Conservation (phyloP, 192 early-diverging fungal genomes). For the Chytriomyces hyalinus region DNA sequence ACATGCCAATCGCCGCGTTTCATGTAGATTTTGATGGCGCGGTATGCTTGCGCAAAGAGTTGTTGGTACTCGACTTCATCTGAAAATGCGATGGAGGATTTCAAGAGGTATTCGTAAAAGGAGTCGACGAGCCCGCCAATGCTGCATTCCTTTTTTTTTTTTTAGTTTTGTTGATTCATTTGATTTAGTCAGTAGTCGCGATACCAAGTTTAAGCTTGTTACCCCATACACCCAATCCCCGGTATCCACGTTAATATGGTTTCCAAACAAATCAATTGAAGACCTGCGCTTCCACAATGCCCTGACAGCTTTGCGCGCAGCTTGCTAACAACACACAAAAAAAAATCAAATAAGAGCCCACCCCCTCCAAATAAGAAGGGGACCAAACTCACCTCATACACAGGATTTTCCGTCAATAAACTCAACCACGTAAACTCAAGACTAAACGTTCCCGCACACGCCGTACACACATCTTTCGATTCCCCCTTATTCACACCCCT, state of each 20-base stretch:
- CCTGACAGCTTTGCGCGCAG: constrained; percentile 58
- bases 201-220: too few species aligned
- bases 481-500: constrained; percentile 67
- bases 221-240: constrained; percentile 39
- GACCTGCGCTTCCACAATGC: constrained; percentile 77
- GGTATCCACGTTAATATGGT: constrained; percentile 48
- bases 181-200: background rate
- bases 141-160: constrained; percentile 22
- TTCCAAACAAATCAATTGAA: constrained; percentile 73
- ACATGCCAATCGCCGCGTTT: constrained; percentile 39
- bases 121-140: constrained; percentile 44
- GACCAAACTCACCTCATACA: constrained; percentile 68
- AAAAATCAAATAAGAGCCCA: background rate
- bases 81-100: constrained; percentile 28
- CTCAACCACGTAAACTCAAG: constrained; percentile 89
- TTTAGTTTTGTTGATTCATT: background rate
- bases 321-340: background rate
- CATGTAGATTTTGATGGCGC: constrained; percentile 35
- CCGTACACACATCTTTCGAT: constrained; percentile 69
- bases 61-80: constrained; percentile 41
- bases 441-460: constrained; percentile 82
- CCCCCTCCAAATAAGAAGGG: background rate
- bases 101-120: constrained; percentile 48
- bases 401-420: constrained; percentile 54
- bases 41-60: constrained; percentile 60